phyloP scores from a whole-genome alignment of 2,329 filamentous ascomycete species.

The Harringtonia aguacate region DNA sequence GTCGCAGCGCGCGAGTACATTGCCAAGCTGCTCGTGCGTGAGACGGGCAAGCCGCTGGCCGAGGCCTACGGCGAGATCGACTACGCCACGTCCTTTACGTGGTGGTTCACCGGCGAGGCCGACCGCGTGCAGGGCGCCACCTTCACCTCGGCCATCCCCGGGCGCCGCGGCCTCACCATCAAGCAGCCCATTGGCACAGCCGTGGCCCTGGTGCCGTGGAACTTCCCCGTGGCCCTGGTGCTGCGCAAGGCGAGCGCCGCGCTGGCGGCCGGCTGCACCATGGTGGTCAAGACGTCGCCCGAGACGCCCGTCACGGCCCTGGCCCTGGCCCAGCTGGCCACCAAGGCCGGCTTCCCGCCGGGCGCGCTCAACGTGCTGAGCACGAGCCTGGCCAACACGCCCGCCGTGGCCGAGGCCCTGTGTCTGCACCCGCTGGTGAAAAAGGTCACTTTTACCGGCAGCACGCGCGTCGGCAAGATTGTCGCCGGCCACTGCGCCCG shows the following conservation, averaged over 20 bases:
- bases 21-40: slow-evolving; percentile 27
- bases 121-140: slow-evolving; percentile 46
- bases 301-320: slow-evolving; percentile 66
- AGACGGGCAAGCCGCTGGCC: slow-evolving; percentile 45
- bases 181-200: slow-evolving; percentile 65
- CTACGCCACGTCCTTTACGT: slow-evolving; percentile 39
- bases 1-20: slow-evolving; percentile 23
- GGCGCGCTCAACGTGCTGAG: slow-evolving; percentile 52
- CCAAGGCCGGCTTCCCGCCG: slow-evolving; percentile 62
- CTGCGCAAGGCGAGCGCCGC: slow-evolving; percentile 58
- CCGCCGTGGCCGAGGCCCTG: slow-evolving; percentile 31
- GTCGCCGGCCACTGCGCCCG: slow-evolving; percentile 53
- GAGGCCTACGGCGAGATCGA: slow-evolving; percentile 44
- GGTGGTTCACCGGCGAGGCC: slow-evolving; percentile 45
- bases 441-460: slow-evolving; percentile 71
- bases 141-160: slow-evolving; percentile 45
- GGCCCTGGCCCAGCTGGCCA: slow-evolving; percentile 55
- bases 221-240: slow-evolving; percentile 59
- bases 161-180: slow-evolving; percentile 56
- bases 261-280: slow-evolving; percentile 61
- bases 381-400: slow-evolving; percentile 32
- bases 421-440: slow-evolving; percentile 33
- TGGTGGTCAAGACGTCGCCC: slow-evolving; percentile 63
- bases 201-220: slow-evolving; percentile 62
- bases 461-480: slow-evolving; percentile 57